phyloP scores from a whole-genome alignment of 2,329 filamentous ascomycete genomes.

The Aspergillus floridensis region DNA sequence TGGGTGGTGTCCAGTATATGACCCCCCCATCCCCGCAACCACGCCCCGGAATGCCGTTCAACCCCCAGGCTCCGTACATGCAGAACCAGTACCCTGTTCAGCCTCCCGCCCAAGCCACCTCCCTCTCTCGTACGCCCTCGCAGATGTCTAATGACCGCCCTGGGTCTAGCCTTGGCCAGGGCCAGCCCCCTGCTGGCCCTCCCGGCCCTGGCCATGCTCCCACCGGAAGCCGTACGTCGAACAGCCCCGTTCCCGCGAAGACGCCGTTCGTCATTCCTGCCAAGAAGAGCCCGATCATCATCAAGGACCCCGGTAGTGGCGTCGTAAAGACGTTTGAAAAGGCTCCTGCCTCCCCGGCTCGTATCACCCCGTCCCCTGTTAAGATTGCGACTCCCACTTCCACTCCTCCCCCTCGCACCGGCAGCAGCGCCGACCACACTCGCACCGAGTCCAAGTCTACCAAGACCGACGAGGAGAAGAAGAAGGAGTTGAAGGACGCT shows the following conservation, averaged over 20 bases:
- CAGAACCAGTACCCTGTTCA: constrained; percentile 51
- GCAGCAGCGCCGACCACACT: constrained; percentile 64
- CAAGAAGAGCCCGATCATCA: constrained; percentile 71
- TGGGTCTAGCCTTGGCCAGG: constrained; percentile 59
- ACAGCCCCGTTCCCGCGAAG: constrained; percentile 58
- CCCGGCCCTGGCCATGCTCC: constrained; percentile 48
- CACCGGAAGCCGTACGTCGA: constrained; percentile 55
- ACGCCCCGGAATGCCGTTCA: constrained; percentile 50
- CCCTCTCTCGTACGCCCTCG: constrained; percentile 80
- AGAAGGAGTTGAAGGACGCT: constrained; percentile 66
- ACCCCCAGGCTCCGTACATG: constrained; percentile 49
- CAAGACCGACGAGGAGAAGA: constrained; percentile 79
- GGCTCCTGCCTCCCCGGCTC: constrained; percentile 61
- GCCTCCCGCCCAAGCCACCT: constrained; percentile 56
- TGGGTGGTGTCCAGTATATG: constrained; percentile 36
- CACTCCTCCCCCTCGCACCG: constrained; percentile 75
- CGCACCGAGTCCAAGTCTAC: constrained; percentile 68
- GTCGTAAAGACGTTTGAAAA: constrained; percentile 69
- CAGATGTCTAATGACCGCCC: constrained; percentile 71
- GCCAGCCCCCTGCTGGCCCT: constrained; percentile 51
- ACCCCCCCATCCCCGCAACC: constrained; percentile 47
- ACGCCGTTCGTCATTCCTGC: constrained; percentile 63
- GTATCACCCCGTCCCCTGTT: constrained; percentile 57
- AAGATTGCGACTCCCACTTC: constrained; percentile 67
- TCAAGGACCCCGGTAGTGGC: constrained; percentile 81